These are phyloP conservation scores for Aspergillus ustus DNA, from an alignment of 2,329 filamentous ascomycete genomes.

Conservation along the genomic window DNA sequence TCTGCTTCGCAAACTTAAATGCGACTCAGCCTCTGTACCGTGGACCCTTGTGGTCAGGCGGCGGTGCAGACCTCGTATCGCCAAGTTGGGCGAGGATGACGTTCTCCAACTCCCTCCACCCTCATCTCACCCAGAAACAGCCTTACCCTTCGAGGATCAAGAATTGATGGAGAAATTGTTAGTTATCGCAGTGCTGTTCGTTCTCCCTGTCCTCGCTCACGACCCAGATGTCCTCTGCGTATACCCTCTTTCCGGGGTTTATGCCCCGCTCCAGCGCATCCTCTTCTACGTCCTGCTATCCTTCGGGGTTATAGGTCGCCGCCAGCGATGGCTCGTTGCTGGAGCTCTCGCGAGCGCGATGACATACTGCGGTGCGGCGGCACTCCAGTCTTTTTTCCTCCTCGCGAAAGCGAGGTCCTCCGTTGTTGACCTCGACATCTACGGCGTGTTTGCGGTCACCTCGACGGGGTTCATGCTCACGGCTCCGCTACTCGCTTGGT, in stretches of 20 bases:
- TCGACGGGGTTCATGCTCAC: conserved; percentile 10
- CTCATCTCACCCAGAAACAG: background rate
- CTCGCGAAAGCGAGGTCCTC: background rate
- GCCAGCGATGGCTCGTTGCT: conserved; percentile 12
- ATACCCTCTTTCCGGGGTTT: conserved; percentile 3
- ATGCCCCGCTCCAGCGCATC: conserved; percentile 9
- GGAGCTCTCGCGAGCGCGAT: conserved; percentile 12
- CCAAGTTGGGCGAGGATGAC: background rate
- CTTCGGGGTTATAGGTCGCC: conserved; percentile 7
- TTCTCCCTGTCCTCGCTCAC: background rate
- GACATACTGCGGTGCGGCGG: conserved; percentile 8
- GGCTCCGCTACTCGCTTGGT: conserved; percentile 4
- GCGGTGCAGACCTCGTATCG: background rate
- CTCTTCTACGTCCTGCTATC: conserved; percentile 8
- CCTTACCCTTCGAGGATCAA: background rate
- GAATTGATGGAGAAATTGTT: background rate
- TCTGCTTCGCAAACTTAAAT: background rate
- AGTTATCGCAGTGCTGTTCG: background rate
- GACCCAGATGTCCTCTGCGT: conserved; percentile 5
- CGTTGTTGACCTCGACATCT: conserved; percentile 8
- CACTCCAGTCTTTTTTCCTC: conserved; percentile 2
- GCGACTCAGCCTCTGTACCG: background rate
- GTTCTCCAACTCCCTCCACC: background rate
- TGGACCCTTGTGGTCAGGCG: background rate
- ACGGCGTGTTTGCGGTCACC: conserved; percentile 9